These are phyloP conservation scores for Conringia planisiliqua DNA, from an alignment of 345 rosid genomes.

Conservation along the genomic window DNA sequence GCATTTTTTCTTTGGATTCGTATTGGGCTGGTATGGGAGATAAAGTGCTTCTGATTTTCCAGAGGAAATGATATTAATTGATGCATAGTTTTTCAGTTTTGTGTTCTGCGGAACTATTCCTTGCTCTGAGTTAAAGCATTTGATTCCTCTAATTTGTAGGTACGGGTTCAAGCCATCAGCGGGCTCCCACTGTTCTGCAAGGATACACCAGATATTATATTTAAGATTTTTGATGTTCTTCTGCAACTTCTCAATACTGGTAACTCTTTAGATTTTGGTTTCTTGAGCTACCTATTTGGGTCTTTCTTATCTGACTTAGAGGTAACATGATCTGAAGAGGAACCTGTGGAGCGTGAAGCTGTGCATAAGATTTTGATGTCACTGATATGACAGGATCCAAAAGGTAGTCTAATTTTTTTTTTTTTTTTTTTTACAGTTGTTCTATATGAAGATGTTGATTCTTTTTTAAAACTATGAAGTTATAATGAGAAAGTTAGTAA, in stretches of 20 bases:
- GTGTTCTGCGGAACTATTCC: no score
- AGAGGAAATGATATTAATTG: no score
- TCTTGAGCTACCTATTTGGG: background rate
- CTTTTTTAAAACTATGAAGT: background rate
- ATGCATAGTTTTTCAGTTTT: no score
- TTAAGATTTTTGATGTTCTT: conserved; percentile 84
- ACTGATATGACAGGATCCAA: conserved; percentile 87
- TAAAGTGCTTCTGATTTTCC: no score
- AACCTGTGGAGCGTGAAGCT: conserved; percentile 92
- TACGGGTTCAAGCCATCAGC: conserved; percentile 96
- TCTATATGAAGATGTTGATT: background rate
- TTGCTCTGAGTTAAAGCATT: no score
- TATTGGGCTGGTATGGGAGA: no score
- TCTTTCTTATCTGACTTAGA: background rate
- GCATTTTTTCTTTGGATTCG: no score
- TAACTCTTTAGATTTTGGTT: conserved; percentile 33
- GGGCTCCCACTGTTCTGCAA: conserved; percentile 96
- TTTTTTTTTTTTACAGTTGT: background rate
- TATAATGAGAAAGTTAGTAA: background rate
- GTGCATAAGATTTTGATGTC: conserved; percentile 97
- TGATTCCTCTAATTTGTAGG: conserved; percentile 42
- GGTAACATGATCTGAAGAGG: conserved; percentile 50
- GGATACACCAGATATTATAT: conserved; percentile 70
- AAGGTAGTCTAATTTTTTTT: conserved; percentile 56
- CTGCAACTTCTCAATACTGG: conserved; percentile 79